Base-by-base conservation (phyloP, 441 rosid species). In the Erodium moschatum region DNA sequence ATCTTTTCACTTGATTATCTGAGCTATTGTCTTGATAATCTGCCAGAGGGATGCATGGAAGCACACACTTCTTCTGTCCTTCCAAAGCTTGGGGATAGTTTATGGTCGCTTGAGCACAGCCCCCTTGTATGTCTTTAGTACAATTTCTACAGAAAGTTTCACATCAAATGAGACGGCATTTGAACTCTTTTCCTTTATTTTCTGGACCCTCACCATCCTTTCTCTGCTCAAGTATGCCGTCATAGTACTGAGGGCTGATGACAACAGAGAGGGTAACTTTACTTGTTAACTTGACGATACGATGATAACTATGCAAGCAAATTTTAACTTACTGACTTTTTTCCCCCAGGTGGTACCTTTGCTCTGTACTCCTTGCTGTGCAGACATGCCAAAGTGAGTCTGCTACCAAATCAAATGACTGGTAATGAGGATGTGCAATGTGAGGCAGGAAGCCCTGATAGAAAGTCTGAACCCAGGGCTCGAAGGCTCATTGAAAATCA, bases 351-450 rank as follows among this genome's bases (percentile, higher is more conserved):
- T 56, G 89, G 92, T 54, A 66, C 86, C 64, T 85, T 87, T 69
- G 88, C 89, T 69, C 69, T 85, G 76, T 87, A 87, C 82, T 85
- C 92, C 0, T 72, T 87, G 67, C 64, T 87, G 68, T 84, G 92
- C 62, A 78, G 86, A 70, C 82, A 82, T 67, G 86, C 85, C 1
- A 87, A 84, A 74, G 85, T 87, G 9, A 86, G 86, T 40, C 75
- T 87, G 62, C 80, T 87, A 40, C 88, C 89, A 63, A 78, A 78
- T 42, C 85, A 83, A 35, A 70, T 62, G 68, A 68, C 67, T 42
- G 48, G 69, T 8, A 48, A 73, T 21, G 82, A 82, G 29, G 69
- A 73, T 67, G 64, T 74, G 69, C 68, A 44, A 44, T 70, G 67
- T 68, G 77, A 79, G 20, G 72, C 15, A 1, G 78, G 60, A 69